These are phyloP conservation scores for Aquilaria malaccensis DNA, from an alignment of 345 rosid species.

Conservation along the genomic window DNA sequence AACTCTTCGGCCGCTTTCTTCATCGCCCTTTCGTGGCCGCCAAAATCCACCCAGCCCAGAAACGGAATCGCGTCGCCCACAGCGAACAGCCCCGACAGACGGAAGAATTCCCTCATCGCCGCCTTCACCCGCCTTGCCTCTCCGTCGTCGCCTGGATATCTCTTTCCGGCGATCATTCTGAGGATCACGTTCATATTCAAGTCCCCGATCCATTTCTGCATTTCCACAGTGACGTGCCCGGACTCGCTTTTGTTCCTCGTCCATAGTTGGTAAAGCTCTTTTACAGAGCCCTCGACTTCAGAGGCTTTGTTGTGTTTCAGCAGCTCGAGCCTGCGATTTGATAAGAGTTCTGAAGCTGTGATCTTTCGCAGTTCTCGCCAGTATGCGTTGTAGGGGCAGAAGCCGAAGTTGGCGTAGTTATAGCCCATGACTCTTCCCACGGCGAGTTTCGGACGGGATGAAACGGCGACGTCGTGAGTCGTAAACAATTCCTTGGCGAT, in stretches of 20 bases:
- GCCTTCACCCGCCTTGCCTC: slow-evolving; percentile 15
- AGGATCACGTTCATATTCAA: slow-evolving; percentile 27
- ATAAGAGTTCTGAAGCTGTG: slow-evolving; percentile 18
- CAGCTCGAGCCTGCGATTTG: slow-evolving; percentile 22
- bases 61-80: slow-evolving; percentile 24
- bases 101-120: slow-evolving; percentile 15
- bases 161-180: slow-evolving; percentile 30
- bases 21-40: slow-evolving; percentile 33
- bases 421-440: slow-evolving; percentile 19
- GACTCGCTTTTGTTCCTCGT: slow-evolving; percentile 1
- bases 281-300: slow-evolving; percentile 19
- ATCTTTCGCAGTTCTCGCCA: slow-evolving; percentile 47
- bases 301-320: slow-evolving; percentile 13
- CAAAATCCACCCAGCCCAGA: slow-evolving; percentile 32
- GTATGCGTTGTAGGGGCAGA: slow-evolving; percentile 25
- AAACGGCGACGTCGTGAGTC: slow-evolving; percentile 18
- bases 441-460: slow-evolving; percentile 19
- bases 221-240: slow-evolving; percentile 12
- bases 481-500: slow-evolving; percentile 30
- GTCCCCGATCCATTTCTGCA: slow-evolving; percentile 27
- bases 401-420: slow-evolving; percentile 23
- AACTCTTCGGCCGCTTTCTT: slow-evolving; percentile 21
- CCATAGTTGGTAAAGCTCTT: slow-evolving; percentile 19
- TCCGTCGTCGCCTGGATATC: slow-evolving; percentile 13
- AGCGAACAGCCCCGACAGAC: slow-evolving; percentile 15